Evolutionary conservation across 306 rosid species (phyloP).

Genomic region (Ochetophila trinervis): DNA sequence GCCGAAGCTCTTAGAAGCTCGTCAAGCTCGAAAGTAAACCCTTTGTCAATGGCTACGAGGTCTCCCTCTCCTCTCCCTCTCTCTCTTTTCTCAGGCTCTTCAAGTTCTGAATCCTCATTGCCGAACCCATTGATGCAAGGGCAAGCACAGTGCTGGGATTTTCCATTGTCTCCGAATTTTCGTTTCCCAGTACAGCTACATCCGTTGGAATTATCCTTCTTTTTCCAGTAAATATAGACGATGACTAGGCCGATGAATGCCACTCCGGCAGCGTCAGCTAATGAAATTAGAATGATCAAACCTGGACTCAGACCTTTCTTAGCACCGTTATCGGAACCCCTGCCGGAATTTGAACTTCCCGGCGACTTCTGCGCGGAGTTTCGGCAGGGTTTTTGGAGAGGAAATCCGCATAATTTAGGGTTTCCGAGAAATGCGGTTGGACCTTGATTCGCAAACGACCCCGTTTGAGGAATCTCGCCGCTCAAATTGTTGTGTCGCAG

Average conservation of each 20-base stretch:
- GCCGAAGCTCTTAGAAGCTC: constrained; percentile 93
- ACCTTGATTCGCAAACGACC: constrained; percentile 86
- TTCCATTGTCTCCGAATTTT: constrained; percentile 56
- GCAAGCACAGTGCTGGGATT: constrained; percentile 28
- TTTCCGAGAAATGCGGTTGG: constrained; percentile 92
- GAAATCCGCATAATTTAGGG: constrained; percentile 75
- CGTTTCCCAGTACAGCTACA: constrained; percentile 75
- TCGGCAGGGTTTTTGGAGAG: constrained; percentile 66
- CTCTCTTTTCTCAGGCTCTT: constrained; percentile 48
- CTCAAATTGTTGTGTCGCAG: constrained; percentile 69
- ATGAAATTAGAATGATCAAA: constrained; percentile 63
- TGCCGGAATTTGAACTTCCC: constrained; percentile 34
- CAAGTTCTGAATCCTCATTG: constrained; percentile 68
- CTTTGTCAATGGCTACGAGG: constrained; percentile 86
- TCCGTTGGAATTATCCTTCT: constrained; percentile 59
- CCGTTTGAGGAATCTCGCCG: constrained; percentile 92
- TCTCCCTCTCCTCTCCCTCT: constrained; percentile 59
- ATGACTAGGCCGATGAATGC: constrained; percentile 65
- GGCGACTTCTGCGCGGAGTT: constrained; percentile 37
- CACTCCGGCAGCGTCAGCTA: constrained; percentile 82
- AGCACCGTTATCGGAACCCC: constrained; percentile 13
- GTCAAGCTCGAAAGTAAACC: constrained; percentile 83
- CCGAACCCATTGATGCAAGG: constrained; percentile 54
- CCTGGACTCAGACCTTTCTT: constrained; percentile 68
- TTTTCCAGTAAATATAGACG: constrained; percentile 83